phyloP scores from a whole-genome alignment of 768 basidiomycete species.

The Cystobasidium ongulense region DNA sequence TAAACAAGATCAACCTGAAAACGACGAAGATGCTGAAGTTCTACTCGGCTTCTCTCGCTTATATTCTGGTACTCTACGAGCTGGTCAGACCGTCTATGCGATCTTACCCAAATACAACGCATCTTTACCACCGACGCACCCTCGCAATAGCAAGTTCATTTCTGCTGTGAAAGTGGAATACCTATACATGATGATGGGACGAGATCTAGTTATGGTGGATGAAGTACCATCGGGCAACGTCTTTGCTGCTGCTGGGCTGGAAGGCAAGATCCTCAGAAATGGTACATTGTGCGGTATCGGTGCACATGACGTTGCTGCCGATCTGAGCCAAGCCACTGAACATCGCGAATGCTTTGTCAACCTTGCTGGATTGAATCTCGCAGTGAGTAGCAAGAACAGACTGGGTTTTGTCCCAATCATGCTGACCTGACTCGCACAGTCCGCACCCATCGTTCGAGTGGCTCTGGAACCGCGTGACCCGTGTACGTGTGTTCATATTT shows the following conservation, averaged over 20 bases:
- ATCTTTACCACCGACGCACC: constrained; percentile 57
- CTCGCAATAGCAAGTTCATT: constrained; percentile 61
- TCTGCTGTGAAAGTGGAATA: constrained; percentile 57
- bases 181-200: constrained; percentile 95
- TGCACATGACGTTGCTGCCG: constrained; percentile 43
- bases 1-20: constrained; percentile 18
- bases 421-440: constrained; percentile 48
- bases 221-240: constrained; percentile 83
- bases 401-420: background rate
- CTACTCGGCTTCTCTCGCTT: constrained; percentile 87
- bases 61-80: constrained; percentile 74
- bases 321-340: constrained; percentile 42
- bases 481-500: constrained; percentile 45
- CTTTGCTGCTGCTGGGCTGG: constrained; percentile 82
- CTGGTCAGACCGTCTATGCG: constrained; percentile 59
- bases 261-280: constrained; percentile 79
- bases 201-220: constrained; percentile 76
- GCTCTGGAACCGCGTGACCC: constrained; percentile 73
- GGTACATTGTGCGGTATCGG: constrained; percentile 67
- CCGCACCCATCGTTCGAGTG: constrained; percentile 84
- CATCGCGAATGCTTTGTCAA: constrained; percentile 61
- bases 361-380: constrained; percentile 61
- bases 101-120: constrained; percentile 79
- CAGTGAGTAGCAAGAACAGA: constrained; percentile 49
- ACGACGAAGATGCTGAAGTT: constrained; percentile 51